Evolutionary conservation across 331 rosid species (phyloP), one percentile per base, ranked within the genome.

Genomic region (Rhamnella rubrinervis): DNA sequence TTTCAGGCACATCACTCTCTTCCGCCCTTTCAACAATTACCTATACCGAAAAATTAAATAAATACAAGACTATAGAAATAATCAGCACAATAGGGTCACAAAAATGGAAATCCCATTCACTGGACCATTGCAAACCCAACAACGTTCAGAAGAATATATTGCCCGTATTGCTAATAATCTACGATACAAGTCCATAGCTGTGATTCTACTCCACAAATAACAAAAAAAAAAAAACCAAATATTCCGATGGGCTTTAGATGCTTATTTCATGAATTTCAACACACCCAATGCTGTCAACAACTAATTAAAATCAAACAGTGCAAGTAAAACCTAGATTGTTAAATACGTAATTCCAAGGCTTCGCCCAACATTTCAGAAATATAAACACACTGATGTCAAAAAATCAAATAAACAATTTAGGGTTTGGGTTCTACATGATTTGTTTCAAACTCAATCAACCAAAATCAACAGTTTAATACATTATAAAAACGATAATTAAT

Each of bases 21-120:
- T 85, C 90, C 69, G 91, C 96, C 81, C 85, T 86, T 81, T 92
- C 96, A 57, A 92, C 95, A 72, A 92, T 88, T 76, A 92, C 96
- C 98, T 89, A 61, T 80, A 77, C 52, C 58, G 28, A 17, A 44
- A 44, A 44, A 44, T 44, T 3, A 44, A 44, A 44, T 11, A 44
- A 44, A 8, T 31, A 31, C 35, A 31, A 31, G 35, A 31, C 35
- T 31, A 31, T 4, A 31, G 35, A 31, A 31, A 31, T 31, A 31
- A 31, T 31, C 35, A 31, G 35, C 5, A 31, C 35, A 3, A 31
- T 4, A 44, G 47, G 12, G 12, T 25, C 15, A 14, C 51, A n/a
- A 28, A 3, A 28, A 17, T 66, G n/a, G 31, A 66, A 66, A 28
- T 37, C 21, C 46, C 35, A 31, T 31, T 31, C 35, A 31, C 35